Conservation (phyloP, 148 eudicot genomes). For the Agrostemma githago region DNA sequence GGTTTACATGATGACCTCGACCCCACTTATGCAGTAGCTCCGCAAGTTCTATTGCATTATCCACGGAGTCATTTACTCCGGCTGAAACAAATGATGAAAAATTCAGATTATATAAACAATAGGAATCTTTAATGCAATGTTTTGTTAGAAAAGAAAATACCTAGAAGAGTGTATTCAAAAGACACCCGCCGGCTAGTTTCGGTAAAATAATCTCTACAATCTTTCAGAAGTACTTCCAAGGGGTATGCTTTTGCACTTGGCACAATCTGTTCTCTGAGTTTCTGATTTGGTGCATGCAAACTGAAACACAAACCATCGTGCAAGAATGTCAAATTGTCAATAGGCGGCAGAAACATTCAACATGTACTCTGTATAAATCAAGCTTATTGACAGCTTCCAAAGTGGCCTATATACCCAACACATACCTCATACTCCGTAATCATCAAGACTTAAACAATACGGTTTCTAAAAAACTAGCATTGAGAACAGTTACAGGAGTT, state of each 20-base stretch:
- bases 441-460: background rate
- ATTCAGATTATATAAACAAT: background rate
- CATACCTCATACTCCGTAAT: background rate
- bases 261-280: constrained; percentile 82
- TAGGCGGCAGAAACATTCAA: background rate
- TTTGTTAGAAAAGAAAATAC: constrained; percentile 35
- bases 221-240: constrained; percentile 85
- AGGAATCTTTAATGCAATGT: background rate
- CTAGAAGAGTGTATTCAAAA: constrained; percentile 96
- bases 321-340: background rate
- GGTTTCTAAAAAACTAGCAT: background rate
- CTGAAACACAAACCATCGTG: constrained; percentile 39
- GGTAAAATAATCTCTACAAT: constrained; percentile 83
- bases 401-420: background rate
- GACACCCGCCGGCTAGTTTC: constrained; percentile 92
- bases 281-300: constrained; percentile 98
- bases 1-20: constrained; percentile 91
- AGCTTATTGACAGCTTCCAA: background rate
- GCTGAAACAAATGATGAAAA: constrained; percentile 42
- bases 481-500: background rate
- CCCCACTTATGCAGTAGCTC: constrained; percentile 87
- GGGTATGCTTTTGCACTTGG: constrained; percentile 99
- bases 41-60: constrained; percentile 85
- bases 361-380: background rate
- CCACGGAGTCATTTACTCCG: constrained; percentile 88